Percentiles rank a stretch among this genome's conserved stretches.
Evolutionary conservation across 106 monocot genomes (phyloP).

Genomic region (Dendrobium officinale): DNA sequence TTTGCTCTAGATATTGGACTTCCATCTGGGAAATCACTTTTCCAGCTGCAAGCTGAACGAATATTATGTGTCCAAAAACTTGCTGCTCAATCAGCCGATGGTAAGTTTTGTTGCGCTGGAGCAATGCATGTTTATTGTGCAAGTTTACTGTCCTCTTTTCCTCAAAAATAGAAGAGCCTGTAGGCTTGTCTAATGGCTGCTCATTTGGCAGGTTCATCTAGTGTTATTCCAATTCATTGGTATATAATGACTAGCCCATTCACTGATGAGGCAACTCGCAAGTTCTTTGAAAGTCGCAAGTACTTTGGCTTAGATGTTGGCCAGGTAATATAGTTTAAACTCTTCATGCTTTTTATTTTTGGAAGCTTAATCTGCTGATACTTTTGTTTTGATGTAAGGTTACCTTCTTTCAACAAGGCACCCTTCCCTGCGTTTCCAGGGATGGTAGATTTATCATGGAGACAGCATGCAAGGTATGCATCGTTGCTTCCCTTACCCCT

Average conservation of each 20-base stretch:
- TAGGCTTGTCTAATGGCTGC: conserved; percentile 8
- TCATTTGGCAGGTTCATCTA: conserved; percentile 25
- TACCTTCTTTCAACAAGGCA: conserved; percentile 99
- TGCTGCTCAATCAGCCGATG: conserved; percentile 77
- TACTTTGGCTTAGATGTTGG: conserved; percentile 93
- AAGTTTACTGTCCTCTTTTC: neutral
- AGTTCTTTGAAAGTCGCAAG: conserved; percentile 87
- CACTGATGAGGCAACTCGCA: conserved; percentile 80
- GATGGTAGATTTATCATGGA: conserved; percentile 98
- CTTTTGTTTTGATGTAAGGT: conserved; percentile 39
- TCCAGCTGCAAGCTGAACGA: conserved; percentile 96
- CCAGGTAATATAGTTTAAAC: conserved; percentile 45
- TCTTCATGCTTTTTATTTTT: conserved; percentile 1
- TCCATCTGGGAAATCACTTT: conserved; percentile 94
- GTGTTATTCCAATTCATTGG: conserved; percentile 72
- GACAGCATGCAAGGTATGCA: conserved; percentile 66
- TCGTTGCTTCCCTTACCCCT: neutral
- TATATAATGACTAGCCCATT: conserved; percentile 99
- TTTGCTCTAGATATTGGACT: conserved; percentile 78
- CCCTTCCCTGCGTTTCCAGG: conserved; percentile 82
- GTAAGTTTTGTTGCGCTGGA: conserved; percentile 20
- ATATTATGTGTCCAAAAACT: conserved; percentile 85
- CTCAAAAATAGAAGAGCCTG: neutral
- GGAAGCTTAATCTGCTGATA: conserved; percentile 5
- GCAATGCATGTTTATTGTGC: neutral